These are phyloP conservation scores for Mortierella hygrophila DNA, from an alignment of 192 early-diverging fungal genomes.

Conservation along the genomic window DNA sequence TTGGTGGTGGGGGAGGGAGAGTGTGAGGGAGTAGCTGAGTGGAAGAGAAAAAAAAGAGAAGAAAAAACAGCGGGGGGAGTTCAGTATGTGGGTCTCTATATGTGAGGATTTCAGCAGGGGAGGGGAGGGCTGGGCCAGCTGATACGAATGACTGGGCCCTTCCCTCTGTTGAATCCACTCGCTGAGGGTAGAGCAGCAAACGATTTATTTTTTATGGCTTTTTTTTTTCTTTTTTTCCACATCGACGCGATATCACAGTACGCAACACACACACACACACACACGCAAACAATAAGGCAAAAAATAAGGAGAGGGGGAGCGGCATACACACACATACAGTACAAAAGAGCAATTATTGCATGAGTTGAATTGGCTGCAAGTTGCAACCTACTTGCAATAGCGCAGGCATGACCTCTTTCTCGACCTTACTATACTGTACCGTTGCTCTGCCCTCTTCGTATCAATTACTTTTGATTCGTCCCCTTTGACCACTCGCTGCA, in stretches of 20 bases:
- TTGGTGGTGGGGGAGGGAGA: slow-evolving; percentile 13
- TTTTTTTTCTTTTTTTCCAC: neutral
- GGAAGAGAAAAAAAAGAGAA: slow-evolving; percentile 9
- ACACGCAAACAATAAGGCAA: slow-evolving; percentile 2
- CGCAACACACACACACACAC: slow-evolving; percentile 6
- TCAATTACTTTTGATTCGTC: neutral
- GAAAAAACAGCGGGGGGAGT: slow-evolving; percentile 42
- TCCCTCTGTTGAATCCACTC: neutral
- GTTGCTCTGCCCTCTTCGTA: neutral
- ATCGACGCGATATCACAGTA: neutral
- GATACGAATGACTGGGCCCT: neutral
- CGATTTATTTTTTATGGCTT: neutral
- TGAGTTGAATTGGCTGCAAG: neutral
- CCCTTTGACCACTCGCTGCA: neutral
- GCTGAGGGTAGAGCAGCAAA: neutral
- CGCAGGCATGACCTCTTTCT: neutral
- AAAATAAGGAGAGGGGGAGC: neutral
- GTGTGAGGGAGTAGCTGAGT: neutral
- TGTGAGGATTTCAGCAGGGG: slow-evolving; percentile 1
- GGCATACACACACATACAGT: neutral
- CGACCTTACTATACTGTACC: neutral
- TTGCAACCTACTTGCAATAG: neutral
- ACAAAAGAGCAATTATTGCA: too few relatives aligned
- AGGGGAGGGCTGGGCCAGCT: neutral
- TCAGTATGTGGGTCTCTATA: slow-evolving; percentile 1